phyloP scores from a whole-genome alignment of 345 rosid species.

The Lepidium didymum region DNA sequence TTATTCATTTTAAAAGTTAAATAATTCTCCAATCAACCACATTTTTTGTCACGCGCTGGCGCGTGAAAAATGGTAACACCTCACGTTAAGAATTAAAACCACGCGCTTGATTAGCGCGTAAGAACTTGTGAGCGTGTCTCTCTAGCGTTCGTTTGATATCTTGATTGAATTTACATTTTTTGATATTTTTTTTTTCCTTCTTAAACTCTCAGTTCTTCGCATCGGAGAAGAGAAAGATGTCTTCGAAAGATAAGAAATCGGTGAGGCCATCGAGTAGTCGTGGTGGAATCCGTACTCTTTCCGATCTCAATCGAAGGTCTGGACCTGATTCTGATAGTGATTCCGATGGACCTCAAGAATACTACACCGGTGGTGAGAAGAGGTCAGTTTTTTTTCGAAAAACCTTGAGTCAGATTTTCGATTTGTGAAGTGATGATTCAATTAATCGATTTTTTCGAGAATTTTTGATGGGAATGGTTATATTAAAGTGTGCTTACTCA shows the following conservation, averaged over 20 bases:
- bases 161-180: not conserved
- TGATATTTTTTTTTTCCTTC: not conserved
- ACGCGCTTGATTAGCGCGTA: conserved; percentile 23
- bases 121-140: conserved; percentile 4
- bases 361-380: conserved; percentile 96
- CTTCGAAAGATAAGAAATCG: conserved; percentile 70
- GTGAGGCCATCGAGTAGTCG: conserved; percentile 60
- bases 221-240: conserved; percentile 31
- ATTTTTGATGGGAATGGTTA: not conserved
- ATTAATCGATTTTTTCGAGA: not conserved
- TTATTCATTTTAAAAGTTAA: too few relatives aligned
- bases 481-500: not conserved
- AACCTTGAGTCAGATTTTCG: not conserved
- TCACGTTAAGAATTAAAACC: too few relatives aligned
- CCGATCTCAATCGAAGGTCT: conserved; percentile 81
- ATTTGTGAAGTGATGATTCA: not conserved
- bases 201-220: not conserved
- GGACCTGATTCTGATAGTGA: conserved; percentile 87
- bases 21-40: too few relatives aligned
- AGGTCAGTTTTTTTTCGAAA: conserved; percentile 35
- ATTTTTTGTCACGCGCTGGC: not conserved
- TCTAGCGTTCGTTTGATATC: conserved; percentile 19
- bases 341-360: conserved; percentile 81
- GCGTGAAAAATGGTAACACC: not conserved
- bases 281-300: conserved; percentile 70